Base-by-base conservation (phyloP, 441 rosid genomes). In the Oxalis stricta region DNA sequence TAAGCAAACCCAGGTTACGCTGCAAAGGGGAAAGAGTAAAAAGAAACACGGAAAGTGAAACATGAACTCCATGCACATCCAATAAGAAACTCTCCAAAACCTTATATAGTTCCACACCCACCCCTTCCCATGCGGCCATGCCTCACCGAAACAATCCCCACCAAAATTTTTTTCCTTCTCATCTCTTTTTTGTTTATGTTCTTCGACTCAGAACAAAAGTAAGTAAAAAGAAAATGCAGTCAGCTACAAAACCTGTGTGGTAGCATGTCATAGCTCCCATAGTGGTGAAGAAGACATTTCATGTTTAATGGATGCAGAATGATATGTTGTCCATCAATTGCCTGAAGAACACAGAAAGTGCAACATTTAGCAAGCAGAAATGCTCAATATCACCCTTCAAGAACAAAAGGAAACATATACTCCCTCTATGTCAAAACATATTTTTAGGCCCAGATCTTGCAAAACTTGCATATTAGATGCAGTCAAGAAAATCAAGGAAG, bases 211-310 rank as follows among this genome's bases (percentile, higher is more conserved):
- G 28, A 3, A 8, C 8, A 24, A 13, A 18, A 41, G 18, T 20
- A 30, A 17, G 13, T 5, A 30, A 15, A 33, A 13, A 21, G 10
- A 7, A 36, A 47, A 47, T 22, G 17, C 12, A 46, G 44, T 39
- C 23, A 5, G 14, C 51, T 32, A n/a, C 18, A 61, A 21, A 44
- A 91, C 99, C 99, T 81, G 65, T 73, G 63, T 2, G 96, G 99
- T 54, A 83, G 77, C 56, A 58, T 53, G 53, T 73, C 89, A 64
- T 72, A 69, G 76, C 76, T 77, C 42, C 98, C 96, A 61, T 76
- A 83, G 62, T 81, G 82, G 53, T 80, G 84, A 46, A 86, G 66
- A 56, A 91, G 95, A 59, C 96, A 78, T 61, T 83, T 86, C 93
- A 91, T 60, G 53, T 83, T 86, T 54, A 81, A 60, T 4, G 91